Evolutionary conservation across 23 red algal species (phyloP).

Genomic region (Cyanidiococcus yangmingshanensis): DNA sequence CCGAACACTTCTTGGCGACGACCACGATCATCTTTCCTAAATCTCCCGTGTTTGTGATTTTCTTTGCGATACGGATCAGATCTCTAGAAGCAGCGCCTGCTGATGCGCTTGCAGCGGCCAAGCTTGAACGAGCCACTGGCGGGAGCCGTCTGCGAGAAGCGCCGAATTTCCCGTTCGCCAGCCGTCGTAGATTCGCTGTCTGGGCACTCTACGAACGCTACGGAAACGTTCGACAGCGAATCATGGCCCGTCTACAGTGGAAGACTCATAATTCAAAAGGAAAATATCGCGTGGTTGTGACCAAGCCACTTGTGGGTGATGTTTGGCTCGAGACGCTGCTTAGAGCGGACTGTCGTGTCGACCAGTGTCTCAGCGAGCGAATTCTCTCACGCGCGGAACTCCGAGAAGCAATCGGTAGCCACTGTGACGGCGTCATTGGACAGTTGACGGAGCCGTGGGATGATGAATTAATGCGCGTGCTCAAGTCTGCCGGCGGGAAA

Average conservation of each 20-base stretch:
- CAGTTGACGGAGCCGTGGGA: slow-evolving; percentile 51
- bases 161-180: too few species aligned
- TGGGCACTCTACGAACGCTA: too few species aligned
- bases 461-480: slow-evolving; percentile 7
- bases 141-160: too few species aligned
- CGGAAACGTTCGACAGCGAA: neutral
- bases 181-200: too few species aligned
- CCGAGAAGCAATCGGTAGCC: slow-evolving; percentile 22
- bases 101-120: too few species aligned
- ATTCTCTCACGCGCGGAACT: slow-evolving; percentile 20
- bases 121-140: too few species aligned
- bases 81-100: too few species aligned
- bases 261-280: slow-evolving; percentile 25
- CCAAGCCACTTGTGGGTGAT: slow-evolving; percentile 34
- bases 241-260: slow-evolving; percentile 19
- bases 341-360: slow-evolving; percentile 26
- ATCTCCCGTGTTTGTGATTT: too few species aligned
- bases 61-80: too few species aligned
- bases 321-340: slow-evolving; percentile 30
- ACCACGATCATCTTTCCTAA: too few species aligned
- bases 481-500: slow-evolving; percentile 35
- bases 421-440: slow-evolving; percentile 37
- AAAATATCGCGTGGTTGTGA: slow-evolving; percentile 31
- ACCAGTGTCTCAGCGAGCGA: slow-evolving; percentile 20
- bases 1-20: too few species aligned